These are phyloP conservation scores for Pythium dissotocum DNA, from an alignment of 352 stramenopile genomes.

Conservation along the genomic window DNA sequence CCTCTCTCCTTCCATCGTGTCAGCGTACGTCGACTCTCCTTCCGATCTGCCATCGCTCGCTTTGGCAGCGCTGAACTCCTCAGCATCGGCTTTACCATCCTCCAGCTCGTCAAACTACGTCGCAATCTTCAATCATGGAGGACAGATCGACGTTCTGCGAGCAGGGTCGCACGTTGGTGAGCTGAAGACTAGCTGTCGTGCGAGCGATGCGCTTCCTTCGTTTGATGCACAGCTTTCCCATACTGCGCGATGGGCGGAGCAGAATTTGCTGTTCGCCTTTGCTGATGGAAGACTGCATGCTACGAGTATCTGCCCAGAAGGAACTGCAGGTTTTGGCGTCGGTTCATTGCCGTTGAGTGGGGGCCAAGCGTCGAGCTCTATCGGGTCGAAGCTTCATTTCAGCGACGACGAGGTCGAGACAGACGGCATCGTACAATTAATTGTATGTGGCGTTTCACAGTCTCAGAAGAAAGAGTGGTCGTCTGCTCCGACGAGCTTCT, in stretches of 20 bases:
- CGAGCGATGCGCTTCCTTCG: slow-evolving; percentile 1
- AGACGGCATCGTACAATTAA: slow-evolving; percentile 20
- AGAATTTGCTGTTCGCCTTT: slow-evolving; percentile 22
- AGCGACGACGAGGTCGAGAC: slow-evolving; percentile 22
- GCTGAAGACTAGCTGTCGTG: slow-evolving; percentile 5
- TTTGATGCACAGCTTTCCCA: neutral
- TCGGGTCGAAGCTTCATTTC: slow-evolving; percentile 21
- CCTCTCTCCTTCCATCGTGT: slow-evolving; percentile 52
- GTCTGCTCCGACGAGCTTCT: slow-evolving; percentile 27
- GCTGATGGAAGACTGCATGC: slow-evolving; percentile 15
- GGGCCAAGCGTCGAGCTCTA: neutral
- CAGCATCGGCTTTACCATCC: neutral
- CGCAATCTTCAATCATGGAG: slow-evolving; percentile 1
- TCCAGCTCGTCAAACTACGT: slow-evolving; percentile 1
- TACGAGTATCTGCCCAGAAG: neutral
- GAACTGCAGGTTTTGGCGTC: neutral
- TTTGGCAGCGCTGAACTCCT: neutral
- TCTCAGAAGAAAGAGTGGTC: slow-evolving; percentile 58
- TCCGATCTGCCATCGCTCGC: neutral
- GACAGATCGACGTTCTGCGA: slow-evolving; percentile 18
- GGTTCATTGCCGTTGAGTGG: neutral
- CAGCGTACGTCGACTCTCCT: neutral
- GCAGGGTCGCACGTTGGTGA: slow-evolving; percentile 10
- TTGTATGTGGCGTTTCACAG: slow-evolving; percentile 17
- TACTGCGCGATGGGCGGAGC: slow-evolving; percentile 6